Conservation (phyloP, 345 rosid species). For the Isatis tinctoria region DNA sequence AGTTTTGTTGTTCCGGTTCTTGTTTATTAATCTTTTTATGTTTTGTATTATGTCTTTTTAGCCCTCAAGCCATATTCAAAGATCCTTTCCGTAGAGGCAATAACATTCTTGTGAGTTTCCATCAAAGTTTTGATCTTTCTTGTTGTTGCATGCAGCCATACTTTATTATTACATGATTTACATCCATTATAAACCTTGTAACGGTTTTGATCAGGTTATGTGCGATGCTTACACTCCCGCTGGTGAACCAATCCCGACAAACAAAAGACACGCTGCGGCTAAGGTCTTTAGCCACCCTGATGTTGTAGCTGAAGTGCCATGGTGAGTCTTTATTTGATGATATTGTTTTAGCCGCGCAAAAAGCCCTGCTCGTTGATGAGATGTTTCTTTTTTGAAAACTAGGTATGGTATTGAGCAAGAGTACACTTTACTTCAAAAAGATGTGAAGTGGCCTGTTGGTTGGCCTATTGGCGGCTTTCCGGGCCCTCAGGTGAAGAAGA, state of each 20-base stretch:
- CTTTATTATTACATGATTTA: background rate
- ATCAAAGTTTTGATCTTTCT: background rate
- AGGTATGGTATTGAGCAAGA: conserved; percentile 82
- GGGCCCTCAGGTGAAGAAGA: conserved; percentile 65
- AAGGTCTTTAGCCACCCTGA: conserved; percentile 76
- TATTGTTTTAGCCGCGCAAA: too few species aligned
- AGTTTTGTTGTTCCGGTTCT: conserved; percentile 15
- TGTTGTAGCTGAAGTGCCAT: conserved; percentile 65
- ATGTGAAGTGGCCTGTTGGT: conserved; percentile 82
- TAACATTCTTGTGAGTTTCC: conserved; percentile 65
- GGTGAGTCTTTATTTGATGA: conserved; percentile 37
- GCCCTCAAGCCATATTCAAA: conserved; percentile 93
- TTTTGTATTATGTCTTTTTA: conserved; percentile 11
- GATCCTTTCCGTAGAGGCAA: conserved; percentile 91
- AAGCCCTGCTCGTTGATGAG: too few species aligned
- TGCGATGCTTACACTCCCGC: conserved; percentile 89
- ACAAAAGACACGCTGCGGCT: conserved; percentile 73
- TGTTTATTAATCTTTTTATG: background rate
- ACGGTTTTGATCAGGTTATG: conserved; percentile 52
- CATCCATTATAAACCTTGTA: background rate
- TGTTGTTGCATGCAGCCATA: background rate
- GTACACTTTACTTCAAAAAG: conserved; percentile 83
- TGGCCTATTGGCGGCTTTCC: conserved; percentile 93
- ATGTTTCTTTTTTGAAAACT: background rate
- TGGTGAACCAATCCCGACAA: conserved; percentile 82